These are phyloP conservation scores for Takashimella koratensis DNA, from an alignment of 1,284 basidiomycete genomes.

Conservation along the genomic window DNA sequence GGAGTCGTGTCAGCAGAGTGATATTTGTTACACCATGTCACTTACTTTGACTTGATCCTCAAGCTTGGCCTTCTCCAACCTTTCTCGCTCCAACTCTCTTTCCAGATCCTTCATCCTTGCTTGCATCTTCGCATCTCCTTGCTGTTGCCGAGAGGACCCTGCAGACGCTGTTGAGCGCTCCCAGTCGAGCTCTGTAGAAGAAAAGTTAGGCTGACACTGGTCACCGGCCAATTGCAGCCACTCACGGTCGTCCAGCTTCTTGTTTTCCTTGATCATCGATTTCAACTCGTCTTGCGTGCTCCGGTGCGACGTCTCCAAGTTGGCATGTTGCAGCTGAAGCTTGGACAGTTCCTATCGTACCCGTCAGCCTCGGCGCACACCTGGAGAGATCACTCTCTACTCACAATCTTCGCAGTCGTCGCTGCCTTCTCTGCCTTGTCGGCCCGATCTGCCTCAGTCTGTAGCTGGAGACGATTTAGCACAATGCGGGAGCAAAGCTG, in stretches of 20 bases:
- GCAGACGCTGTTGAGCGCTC: background rate
- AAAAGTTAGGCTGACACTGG: too few species aligned
- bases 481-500: too few species aligned
- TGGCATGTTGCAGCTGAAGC: constrained; percentile 33
- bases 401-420: constrained; percentile 16
- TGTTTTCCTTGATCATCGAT: constrained; percentile 34
- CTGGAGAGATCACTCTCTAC: background rate
- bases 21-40: background rate
- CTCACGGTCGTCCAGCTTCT: constrained; percentile 38
- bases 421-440: constrained; percentile 28
- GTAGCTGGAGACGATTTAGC: constrained; percentile 22
- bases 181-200: constrained; percentile 11
- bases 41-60: constrained; percentile 23
- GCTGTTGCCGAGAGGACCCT: background rate
- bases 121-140: constrained; percentile 17
- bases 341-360: constrained; percentile 30
- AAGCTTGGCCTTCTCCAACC: constrained; percentile 22
- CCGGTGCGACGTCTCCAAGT: constrained; percentile 35
- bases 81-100: constrained; percentile 18
- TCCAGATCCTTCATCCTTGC: constrained; percentile 30
- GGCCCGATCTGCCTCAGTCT: constrained; percentile 33
- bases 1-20: background rate
- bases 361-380: background rate
- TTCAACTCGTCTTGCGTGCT: constrained; percentile 25
- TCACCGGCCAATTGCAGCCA: too few species aligned